Evolutionary conservation across 177 flowering plant species (phyloP), one percentile per base, ranked within the genome.

Genomic region (Vitis hybrid): DNA sequence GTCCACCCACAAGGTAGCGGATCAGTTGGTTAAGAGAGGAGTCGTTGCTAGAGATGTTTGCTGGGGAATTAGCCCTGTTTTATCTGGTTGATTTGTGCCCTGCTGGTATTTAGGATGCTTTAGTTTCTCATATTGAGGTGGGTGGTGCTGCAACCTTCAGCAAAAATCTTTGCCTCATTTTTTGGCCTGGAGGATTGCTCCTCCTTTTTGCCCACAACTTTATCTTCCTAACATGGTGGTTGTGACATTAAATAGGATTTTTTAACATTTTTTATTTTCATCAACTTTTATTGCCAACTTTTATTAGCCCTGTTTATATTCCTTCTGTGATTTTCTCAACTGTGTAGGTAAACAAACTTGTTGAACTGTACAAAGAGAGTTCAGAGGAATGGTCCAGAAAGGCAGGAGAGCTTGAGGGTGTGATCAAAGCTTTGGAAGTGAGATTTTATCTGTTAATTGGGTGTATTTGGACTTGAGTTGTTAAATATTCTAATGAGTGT

Each of bases 391-490:
- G 97, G 97, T 92, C 98, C 19, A 87, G 74, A 64, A 96, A 96
- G 83, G 97, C 99, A 22, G 87, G 88, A 65, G 97, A 92, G 70
- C 97, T 96, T 66, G 98, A 96, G 83, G 99, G 97, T 78, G 99
- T 90, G 20, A 89, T 96, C 68, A 92, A 89, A 73, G 99, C 99
- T 61, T 69, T 93, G 75, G 97, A 95, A 77, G 98, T 92, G 72
- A 77, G 84, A 58, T 29, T 74, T 19, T 58, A 0, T 50, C 10
- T 49, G 63, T 39, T 8, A 9, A 45, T n/a, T 16, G 19, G 6
- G 39, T 49, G 15, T 60, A 22, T 49, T 33, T 55, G 31, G 55
- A 13, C 22, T 22, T 59, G 45, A 45, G 31, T 45, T 3, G 14
- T 9, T n/a, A 3, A 15, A 45, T 48, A 13, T 55, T 31, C 51